Evolutionary conservation across 1,284 basidiomycete species (phyloP), one percentile per base, ranked within the genome.

Genomic region (Pholiota adiposa): DNA sequence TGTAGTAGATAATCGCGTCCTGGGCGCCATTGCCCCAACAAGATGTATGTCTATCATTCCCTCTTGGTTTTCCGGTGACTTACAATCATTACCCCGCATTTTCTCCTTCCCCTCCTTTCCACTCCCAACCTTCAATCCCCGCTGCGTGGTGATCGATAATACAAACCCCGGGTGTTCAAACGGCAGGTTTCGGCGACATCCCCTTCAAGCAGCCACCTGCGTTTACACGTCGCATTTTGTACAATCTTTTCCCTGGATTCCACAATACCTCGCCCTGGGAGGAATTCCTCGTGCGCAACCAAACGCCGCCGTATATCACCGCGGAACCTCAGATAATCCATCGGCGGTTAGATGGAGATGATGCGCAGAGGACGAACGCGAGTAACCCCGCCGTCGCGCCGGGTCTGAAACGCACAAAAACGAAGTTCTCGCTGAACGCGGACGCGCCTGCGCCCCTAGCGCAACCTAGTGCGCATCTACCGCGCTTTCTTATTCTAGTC

Each of bases 151-250:
- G 48, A 50, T 50, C 18, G 48, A 34, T 50, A 29, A 8, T 34
- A 14, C 18, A 33, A 19, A 54, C 18, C 29, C 56, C 46, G 64
- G 38, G 55, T 43, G 51, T 41, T 54, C 36, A 29, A 53, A 55
- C 44, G 44, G 25, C 63, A 89, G 88, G 86, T 72, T 78, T 90
- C 55, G 88, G 87, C 19, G 87, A 90, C 64, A 82, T 83, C 46
- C 84, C 85, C 16, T 90, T 90, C 76, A 90, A 90, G 69, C 86
- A 89, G 61, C 87, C 87, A 8, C 83, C 87, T 21, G 78, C 78
- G 44, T 89, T 89, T 70, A 88, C 86, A n/a, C 77, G 85, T 23
- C 82, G 85, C 12, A 83, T 90, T 29, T 73, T 90, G 14, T 87
- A 88, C 68, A 88, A 88, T 65, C 77, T 88, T 25, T 79, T 81